Base-by-base conservation (phyloP, 75 land plant genomes). In the Gnetum montanum region DNA sequence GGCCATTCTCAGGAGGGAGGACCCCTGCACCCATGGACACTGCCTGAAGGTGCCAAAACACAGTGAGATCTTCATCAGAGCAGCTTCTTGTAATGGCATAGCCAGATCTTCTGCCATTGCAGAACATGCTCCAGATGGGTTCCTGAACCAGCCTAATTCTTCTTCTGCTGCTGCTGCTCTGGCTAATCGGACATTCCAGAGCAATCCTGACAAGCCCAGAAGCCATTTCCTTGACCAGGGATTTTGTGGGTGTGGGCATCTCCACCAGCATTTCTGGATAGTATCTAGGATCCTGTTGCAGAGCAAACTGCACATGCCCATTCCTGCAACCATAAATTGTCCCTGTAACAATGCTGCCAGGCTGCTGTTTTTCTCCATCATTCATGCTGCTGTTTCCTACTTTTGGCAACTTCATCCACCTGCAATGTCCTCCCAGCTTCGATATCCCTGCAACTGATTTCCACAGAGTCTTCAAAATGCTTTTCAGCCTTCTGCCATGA, bases 131-230 rank as follows among this genome's bases (percentile, higher is more conserved):
- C 69, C 69, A 67, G 13, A 60, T 19, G 16, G 54, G 52, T 43
- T 67, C 69, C 30, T 62, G 25, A 8, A 53, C 19, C 19, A 67
- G 36, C 31, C 18, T 27, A 6, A n/a, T n/a, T n/a, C n/a, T n/a
- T n/a, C n/a, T n/a, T n/a, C n/a, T n/a, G 20, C 41, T 44, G 33
- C 19, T 5, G 13, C 62, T 13, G 58, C 15, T 28, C 7, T 23
- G 8, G 37, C 41, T 69, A 54, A 55, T 59, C 37, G 83, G 88
- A 49, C 84, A 76, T 61, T 83, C 92, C 45, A 87, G 56, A 12
- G 88, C 88, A 33, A 87, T 73, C 8, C 92, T 30, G 3, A 87
- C 81, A 31, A 87, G 43, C 24, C 92, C 92, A 1, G 92, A 87
- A 4, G 92, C 80, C 88, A 87, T 83, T 66, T 87, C 92, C 46